Conservation (phyloP, 2,329 filamentous ascomycete species). For the Lachnellula suecica region DNA sequence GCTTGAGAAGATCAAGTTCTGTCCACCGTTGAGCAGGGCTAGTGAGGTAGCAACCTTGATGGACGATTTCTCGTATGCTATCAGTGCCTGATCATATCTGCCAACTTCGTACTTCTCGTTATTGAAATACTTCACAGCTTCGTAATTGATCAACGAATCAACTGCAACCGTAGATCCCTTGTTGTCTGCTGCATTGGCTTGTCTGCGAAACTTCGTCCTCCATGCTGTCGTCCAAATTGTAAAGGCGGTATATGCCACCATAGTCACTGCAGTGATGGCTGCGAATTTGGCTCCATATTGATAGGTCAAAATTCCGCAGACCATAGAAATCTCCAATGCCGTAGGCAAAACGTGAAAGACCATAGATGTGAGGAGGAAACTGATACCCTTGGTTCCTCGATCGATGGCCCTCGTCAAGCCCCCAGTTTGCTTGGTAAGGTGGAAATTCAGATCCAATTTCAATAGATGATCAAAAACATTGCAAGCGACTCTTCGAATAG, state of each 20-base stretch:
- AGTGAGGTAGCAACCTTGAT: conserved; percentile 97
- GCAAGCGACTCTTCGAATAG: conserved; percentile 84
- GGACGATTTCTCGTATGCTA: conserved; percentile 86
- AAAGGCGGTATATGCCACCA: conserved; percentile 94
- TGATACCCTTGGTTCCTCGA: conserved; percentile 96
- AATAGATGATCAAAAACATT: conserved; percentile 93
- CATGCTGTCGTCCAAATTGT: conserved; percentile 96
- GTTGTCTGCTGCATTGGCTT: conserved; percentile 95
- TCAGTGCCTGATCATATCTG: conserved; percentile 84
- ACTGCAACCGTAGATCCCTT: conserved; percentile 92
- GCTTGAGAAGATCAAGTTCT: conserved; percentile 95
- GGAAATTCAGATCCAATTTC: conserved; percentile 87
- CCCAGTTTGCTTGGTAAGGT: conserved; percentile 90
- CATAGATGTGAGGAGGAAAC: conserved; percentile 95
- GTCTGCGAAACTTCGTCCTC: conserved; percentile 93
- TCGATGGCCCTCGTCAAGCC: conserved; percentile 93
- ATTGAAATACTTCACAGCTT: conserved; percentile 99
- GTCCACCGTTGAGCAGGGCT: conserved; percentile 88
- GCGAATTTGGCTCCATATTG: conserved; percentile 93
- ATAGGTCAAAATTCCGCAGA: conserved; percentile 94
- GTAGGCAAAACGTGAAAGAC: conserved; percentile 96
- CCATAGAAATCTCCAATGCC: conserved; percentile 88
- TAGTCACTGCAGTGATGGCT: conserved; percentile 83
- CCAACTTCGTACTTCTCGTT: conserved; percentile 94
- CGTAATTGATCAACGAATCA: conserved; percentile 97